Evolutionary conservation across 495 filamentous ascomycete species (phyloP), one percentile per base, ranked within the genome.

Genomic region (Penicillium cosmopolitanum): DNA sequence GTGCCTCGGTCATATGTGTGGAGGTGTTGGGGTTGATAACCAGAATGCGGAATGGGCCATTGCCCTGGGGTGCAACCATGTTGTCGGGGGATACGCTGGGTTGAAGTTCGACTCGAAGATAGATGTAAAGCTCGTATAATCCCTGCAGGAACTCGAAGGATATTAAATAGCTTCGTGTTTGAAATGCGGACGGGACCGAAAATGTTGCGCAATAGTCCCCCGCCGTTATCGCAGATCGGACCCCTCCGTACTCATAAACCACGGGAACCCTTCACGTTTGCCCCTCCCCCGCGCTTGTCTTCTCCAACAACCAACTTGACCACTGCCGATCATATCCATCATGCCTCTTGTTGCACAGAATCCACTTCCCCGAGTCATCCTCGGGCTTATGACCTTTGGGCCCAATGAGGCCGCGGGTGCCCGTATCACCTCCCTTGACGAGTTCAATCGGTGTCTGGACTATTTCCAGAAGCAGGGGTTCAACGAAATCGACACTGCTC

Each of bases 21-120:
- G 88, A 93, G 23, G 91, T 94, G 74, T 98, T 98, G 34, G 94
- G 94, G 66, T 98, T 97, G 72, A 97, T 85, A 62, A 97, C 82
- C 63, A 97, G 77, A 65, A 97, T 90, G 46, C 64, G 66, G 60
- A 76, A 67, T 40, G 58, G 56, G 7, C 57, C 51, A 23, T 58
- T 44, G 38, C 51, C 55, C 28, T 46, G 60, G 43, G 47, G 40
- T 56, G 67, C 33, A 35, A 62, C 51, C 64, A 70, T 73, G 42
- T 31, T 58, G 53, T 9, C 28, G 28, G 28, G 28, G 6, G 5
- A 31, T 31, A 31, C 8, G 28, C 28, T 31, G 0, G 6, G 28
- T 9, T 31, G 28, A 9, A 31, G 28, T 9, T 31, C 28, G 28
- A 31, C 5, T 31, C 0, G 28, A 31, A 31, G 28, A 9, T 8